Evolutionary conservation across 2,329 filamentous ascomycete genomes (phyloP), one percentile per base, ranked within the genome.

Genomic region (Pseudogymnoascus sp.): DNA sequence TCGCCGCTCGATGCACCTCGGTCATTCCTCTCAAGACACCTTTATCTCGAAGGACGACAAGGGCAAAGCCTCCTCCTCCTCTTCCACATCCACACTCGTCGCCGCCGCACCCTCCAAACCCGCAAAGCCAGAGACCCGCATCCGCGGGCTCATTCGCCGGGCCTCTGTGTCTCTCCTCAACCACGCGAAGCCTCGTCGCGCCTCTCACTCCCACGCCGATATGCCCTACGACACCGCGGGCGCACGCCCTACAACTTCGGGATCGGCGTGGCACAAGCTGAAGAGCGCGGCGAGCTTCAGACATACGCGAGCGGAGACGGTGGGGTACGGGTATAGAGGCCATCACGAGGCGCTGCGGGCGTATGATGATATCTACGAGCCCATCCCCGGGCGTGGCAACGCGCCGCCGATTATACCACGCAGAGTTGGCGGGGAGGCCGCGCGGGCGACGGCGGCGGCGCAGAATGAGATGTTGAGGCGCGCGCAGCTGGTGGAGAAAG

Each of bases 401-500:
- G 81, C 81, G 62, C 84, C 84, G 4, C 84, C 84, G 0, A 73
- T 85, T 62, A 86, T 87, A 29, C 84, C 84, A 3, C 74, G 75
- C 9, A 79, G 84, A 61, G 81, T 79, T 0, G 84, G 84, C 36
- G 81, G 79, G n/a, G 83, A 83, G 1, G 84, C 84, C 31, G 83
- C 85, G 62, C 81, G 84, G 17, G 75, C 76, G 6, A 80, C 84
- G 0, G 83, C 81, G 3, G 84, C 82, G 9, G 76, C 83, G 61
- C 82, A 85, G 66, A 84, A 84, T 66, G 80, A 84, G 60, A 77
- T 77, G 5, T 15, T 59, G 24, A 36, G 58, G 2, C 17, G 58
- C 2, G 74, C 4, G 67, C 70, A 17, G 67, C 70, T 15, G 67
- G 69, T 1, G 71, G 70, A 33, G 79, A 83, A 2, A 79, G 50